Conservation (phyloP, 495 filamentous ascomycete genomes). For the Copromyces sp. region DNA sequence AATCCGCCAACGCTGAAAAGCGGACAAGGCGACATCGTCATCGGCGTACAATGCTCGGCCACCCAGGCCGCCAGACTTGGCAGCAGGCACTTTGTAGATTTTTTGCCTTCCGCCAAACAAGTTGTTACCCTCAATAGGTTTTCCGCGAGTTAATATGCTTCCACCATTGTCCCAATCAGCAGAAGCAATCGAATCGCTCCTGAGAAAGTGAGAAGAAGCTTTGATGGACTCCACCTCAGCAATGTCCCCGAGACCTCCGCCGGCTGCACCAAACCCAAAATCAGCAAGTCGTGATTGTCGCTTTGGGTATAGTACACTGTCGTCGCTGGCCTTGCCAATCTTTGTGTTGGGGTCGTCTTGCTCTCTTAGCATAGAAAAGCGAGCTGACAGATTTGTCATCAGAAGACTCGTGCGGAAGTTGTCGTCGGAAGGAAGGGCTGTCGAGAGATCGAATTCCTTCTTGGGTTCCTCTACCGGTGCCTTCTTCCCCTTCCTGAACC, state of each 20-base stretch:
- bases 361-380: constrained; percentile 93
- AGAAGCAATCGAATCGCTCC: constrained; percentile 42
- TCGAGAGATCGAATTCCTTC: constrained; percentile 58
- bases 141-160: constrained; percentile 74
- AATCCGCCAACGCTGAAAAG: constrained; percentile 61
- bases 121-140: constrained; percentile 83
- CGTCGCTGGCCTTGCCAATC: constrained; percentile 87
- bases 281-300: constrained; percentile 61
- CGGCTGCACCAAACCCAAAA: constrained; percentile 34
- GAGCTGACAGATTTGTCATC: constrained; percentile 88
- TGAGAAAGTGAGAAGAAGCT: constrained; percentile 40
- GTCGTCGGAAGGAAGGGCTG: constrained; percentile 69
- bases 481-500: constrained; percentile 50
- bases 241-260: constrained; percentile 64
- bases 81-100: constrained; percentile 75
- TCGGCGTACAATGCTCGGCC: constrained; percentile 67
- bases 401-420: constrained; percentile 95
- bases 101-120: constrained; percentile 95
- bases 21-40: constrained; percentile 68
- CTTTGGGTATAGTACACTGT: constrained; percentile 80
- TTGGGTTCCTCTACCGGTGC: constrained; percentile 46
- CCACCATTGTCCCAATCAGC: constrained; percentile 54
- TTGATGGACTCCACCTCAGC: constrained; percentile 77
- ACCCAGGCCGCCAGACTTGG: constrained; percentile 42
- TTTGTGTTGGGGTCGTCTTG: constrained; percentile 83